These are phyloP conservation scores for Cyphellophora attinorum DNA, from an alignment of 2,329 filamentous ascomycete genomes.

Conservation along the genomic window DNA sequence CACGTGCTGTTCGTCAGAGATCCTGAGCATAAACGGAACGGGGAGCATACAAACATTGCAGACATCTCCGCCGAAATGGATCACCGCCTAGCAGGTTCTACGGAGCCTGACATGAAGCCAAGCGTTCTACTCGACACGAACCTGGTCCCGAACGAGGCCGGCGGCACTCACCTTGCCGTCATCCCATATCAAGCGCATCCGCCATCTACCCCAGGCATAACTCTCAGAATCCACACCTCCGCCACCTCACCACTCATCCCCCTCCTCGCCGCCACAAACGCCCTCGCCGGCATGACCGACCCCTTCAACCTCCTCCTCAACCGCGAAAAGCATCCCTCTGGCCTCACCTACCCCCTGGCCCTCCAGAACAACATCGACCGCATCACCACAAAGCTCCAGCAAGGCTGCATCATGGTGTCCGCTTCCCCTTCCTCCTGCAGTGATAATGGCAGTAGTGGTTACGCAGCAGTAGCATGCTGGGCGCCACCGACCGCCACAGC, in stretches of 20 bases:
- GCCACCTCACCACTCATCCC: neutral
- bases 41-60: too few species aligned
- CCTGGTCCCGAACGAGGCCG: neutral
- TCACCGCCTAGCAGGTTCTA: too few species aligned
- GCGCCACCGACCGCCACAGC: conserved; percentile 7
- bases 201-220: neutral
- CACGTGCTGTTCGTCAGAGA: too few species aligned
- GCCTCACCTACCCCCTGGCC: neutral
- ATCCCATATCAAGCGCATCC: neutral
- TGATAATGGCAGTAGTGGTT: too few species aligned
- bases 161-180: neutral
- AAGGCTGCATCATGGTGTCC: conserved; percentile 6
- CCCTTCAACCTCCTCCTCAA: neutral
- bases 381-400: neutral
- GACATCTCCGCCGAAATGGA: too few species aligned
- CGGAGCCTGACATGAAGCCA: too few species aligned
- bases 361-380: neutral
- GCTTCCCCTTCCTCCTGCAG: too few species aligned
- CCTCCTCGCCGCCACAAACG: neutral
- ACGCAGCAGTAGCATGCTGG: conserved; percentile 14
- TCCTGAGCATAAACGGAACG: too few species aligned
- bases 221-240: neutral
- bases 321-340: neutral
- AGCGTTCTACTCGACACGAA: too few species aligned
- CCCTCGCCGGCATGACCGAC: neutral